Base-by-base conservation (phyloP, 2,329 filamentous ascomycete genomes). In the Aulographum hederae region DNA sequence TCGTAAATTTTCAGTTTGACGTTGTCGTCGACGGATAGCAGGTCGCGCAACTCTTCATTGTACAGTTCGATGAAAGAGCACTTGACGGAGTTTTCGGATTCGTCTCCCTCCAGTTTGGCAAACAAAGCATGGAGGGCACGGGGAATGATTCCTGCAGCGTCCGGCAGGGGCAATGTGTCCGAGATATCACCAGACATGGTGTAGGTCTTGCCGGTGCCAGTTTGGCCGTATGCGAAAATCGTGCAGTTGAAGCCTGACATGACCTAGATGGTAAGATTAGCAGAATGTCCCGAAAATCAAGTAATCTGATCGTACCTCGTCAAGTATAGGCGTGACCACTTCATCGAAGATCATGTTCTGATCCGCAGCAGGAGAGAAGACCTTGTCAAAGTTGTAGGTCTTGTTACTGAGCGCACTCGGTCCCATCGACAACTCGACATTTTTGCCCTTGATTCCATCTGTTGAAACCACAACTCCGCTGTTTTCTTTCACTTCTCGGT, bases 131-230 rank as follows among this genome's bases (percentile, higher is more conserved):
- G 77, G 0, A 98, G 61, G 1, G 85, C 82, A 30, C 91, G 76
- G 16, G 91, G 91, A 38, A 98, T 89, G 43, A 98, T 95, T 44
- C 89, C 89, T 18, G 91, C 89, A 25, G 74, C 77, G 48, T 95
- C 89, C 1, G 86, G 86, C 11, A 92, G 64, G 37, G 93, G 73
- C 2, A 86, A 82, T 23, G 84, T 81, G 43, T 94, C 80, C 11
- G 69, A 80, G 72, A 98, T 94, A 52, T 98, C 86, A 34, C 89
- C 89, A 1, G 86, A 93, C 89, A 98, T 98, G 16, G 89, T 98
- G 54, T 98, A 98, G 11, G 89, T 98, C 54, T 98, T 98, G 44
- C 89, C 89, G 0, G 89, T 98, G 28, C 89, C 89, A 0, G 89
- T 98, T 53, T 98, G 89, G 17, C 89, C 89, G 51, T 98, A 98